Evolutionary conservation across 177 flowering plant species (phyloP), one percentile per base, ranked within the genome.

Genomic region (Telopea speciosissima): DNA sequence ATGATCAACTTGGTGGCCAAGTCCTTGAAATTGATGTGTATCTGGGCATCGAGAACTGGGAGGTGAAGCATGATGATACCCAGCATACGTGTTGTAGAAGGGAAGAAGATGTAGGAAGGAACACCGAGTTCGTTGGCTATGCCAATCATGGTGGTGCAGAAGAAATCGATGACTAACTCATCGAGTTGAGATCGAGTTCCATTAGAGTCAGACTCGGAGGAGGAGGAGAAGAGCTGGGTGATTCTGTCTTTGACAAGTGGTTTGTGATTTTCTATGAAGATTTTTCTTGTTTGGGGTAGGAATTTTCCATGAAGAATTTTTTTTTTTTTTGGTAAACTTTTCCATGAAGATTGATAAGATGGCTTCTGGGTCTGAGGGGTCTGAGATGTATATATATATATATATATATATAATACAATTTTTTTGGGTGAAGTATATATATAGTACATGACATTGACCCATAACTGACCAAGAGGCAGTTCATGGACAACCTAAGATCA

Each of bases 121-220:
- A 81, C 66, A 1, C 76, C 76, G n/a, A 81, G 73, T 52, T 81
- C 83, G 14, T 67, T 52, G 14, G 80, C 83, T 16, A 78, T 72
- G 21, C 78, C 83, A 1, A 78, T 69, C 81, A 81, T 74, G 25
- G 78, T 0, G 3, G 73, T 67, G 44, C 74, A 78, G 62, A 83
- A 70, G 77, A 81, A 68, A 31, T 78, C 84, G 16, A 78, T 5
- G 13, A 81, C 78, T 19, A 79, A 68, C 21, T 75, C 79, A 10
- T 68, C 77, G 62, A 78, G 77, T 36, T 6, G 40, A 28, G 31
- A 28, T 4, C 61, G 65, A 22, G 31, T 23, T 4, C 72, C 21
- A 8, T 40, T 25, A 5, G 67, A 49, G 8, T 19, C 3, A 5
- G 40, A 36, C 9, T 36, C 40, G 40, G 65, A 0, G 65, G 31